Percentiles rank a stretch among this genome's conserved stretches.
Conservation (phyloP, 2,329 filamentous ascomycete species). For the Metarhizium guizhouense region DNA sequence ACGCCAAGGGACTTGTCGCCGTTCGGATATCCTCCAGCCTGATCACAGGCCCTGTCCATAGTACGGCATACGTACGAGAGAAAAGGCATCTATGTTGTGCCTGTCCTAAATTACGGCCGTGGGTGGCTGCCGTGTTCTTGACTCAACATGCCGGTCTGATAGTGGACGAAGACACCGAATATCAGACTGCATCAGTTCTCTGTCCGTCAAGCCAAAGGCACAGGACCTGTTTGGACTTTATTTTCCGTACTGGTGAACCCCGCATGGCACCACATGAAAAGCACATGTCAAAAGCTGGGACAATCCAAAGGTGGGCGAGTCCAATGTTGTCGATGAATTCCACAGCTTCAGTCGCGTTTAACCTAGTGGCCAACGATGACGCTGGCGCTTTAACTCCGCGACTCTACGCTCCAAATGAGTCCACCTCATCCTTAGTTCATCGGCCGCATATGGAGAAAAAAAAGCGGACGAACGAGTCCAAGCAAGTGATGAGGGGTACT, state of each 20-base stretch:
- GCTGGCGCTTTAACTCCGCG: too few relatives aligned
- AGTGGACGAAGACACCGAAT: not conserved
- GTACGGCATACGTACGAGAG: not conserved
- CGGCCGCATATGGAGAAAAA: not conserved
- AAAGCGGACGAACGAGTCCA: not conserved
- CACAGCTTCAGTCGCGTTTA: too few relatives aligned
- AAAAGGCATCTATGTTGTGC: not conserved
- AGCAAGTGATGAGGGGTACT: too few relatives aligned
- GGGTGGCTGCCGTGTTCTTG: not conserved
- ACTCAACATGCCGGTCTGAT: not conserved
- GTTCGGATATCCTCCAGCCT: not conserved
- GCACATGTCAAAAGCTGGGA: not conserved
- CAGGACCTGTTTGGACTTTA: not conserved
- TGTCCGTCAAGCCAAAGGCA: not conserved
- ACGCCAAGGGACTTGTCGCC: not conserved
- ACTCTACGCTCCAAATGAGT: not conserved
- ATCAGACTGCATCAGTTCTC: not conserved
- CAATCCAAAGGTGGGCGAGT: not conserved
- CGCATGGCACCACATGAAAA: not conserved
- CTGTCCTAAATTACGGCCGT: not conserved
- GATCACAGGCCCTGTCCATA: not conserved
- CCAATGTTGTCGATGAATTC: not conserved
- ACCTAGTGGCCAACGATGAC: too few relatives aligned
- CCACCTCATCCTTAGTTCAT: not conserved
- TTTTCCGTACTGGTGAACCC: not conserved